phyloP scores from a whole-genome alignment of 1,284 basidiomycete species.

The Ustilago cynodontis region DNA sequence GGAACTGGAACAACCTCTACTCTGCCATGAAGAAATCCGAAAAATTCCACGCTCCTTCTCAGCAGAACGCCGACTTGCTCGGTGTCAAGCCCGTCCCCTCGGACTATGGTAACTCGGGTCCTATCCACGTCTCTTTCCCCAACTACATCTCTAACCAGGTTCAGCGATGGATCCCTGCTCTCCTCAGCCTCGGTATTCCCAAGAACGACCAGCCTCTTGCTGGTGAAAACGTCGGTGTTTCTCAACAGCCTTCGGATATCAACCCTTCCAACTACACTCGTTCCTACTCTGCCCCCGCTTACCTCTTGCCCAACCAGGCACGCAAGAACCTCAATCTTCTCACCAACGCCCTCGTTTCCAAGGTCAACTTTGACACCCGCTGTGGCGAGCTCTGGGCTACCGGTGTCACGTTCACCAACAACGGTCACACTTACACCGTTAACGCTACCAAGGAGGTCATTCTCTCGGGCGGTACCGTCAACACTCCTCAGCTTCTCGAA shows the following conservation, averaged over 20 bases:
- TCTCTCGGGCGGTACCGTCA: slow-evolving; percentile 60
- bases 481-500: slow-evolving; percentile 72
- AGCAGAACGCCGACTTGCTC: slow-evolving; percentile 52
- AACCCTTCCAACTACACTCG: slow-evolving; percentile 62
- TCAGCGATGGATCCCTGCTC: slow-evolving; percentile 53
- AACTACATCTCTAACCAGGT: slow-evolving; percentile 61
- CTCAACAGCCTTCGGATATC: slow-evolving; percentile 63
- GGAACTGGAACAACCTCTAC: slow-evolving; percentile 70
- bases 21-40: slow-evolving; percentile 71
- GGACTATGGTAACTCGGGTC: slow-evolving; percentile 64
- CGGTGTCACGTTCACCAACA: slow-evolving; percentile 50
- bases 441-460: slow-evolving; percentile 61
- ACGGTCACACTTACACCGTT: slow-evolving; percentile 54
- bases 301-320: slow-evolving; percentile 60
- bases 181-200: slow-evolving; percentile 50
- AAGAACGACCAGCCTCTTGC: slow-evolving; percentile 54
- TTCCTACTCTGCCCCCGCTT: slow-evolving; percentile 63
- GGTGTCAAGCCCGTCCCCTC: slow-evolving; percentile 52
- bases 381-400: slow-evolving; percentile 37
- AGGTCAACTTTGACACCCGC: slow-evolving; percentile 53
- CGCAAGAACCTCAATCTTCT: slow-evolving; percentile 58
- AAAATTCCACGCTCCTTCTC: slow-evolving; percentile 60
- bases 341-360: slow-evolving; percentile 54
- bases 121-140: slow-evolving; percentile 64
- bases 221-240: slow-evolving; percentile 63